Base-by-base conservation (phyloP, 164 flowering plant species). In the Chimonanthus praecox region DNA sequence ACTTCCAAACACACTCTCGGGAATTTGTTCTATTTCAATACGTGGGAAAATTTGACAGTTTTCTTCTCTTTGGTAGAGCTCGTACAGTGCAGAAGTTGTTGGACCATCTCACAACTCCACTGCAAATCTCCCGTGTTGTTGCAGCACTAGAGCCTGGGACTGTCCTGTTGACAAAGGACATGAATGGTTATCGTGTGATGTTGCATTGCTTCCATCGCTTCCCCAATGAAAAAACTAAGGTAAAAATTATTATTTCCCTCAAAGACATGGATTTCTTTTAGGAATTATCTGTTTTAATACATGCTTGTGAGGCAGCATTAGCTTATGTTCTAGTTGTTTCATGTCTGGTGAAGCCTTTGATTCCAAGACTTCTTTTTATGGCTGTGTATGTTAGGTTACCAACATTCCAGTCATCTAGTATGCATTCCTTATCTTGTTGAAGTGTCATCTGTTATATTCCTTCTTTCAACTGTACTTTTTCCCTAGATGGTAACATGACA, bases 61-160 rank as follows among this genome's bases (percentile, higher is more conserved):
- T 58, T 63, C 4, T 18, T 11, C 13, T 4, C 61, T 61, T 48
- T 49, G 15, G 71, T 74, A 87, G 89, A 16, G 77, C 80, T 63
- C 76, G 82, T 4, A 81, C 77, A 3, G 49, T 89, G 60, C 85
- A 84, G 75, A 82, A 79, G 54, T 43, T 89, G 76, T 2, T 89
- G 49, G 82, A 80, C 11, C 21, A 47, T 58, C 49, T 84, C 1
- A 76, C 60, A 0, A 73, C 76, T 0, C 49, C 50, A 4, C 71
- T 80, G 1, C 88, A 84, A 49, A 73, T 43, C 6, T 15, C 66
- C 5, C 11, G 64, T 0, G 7, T 85, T 4, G 5, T 83, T 6
- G 60, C 74, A 2, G 77, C 68, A 47, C 10, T 88, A 62, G 73
- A 10, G 47, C 77, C 67, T 0, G 47, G 60, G 4, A 58, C 78